Evolutionary conservation across 31 red algal species (phyloP).

Genomic region (Porphyra umbilicalis): DNA sequence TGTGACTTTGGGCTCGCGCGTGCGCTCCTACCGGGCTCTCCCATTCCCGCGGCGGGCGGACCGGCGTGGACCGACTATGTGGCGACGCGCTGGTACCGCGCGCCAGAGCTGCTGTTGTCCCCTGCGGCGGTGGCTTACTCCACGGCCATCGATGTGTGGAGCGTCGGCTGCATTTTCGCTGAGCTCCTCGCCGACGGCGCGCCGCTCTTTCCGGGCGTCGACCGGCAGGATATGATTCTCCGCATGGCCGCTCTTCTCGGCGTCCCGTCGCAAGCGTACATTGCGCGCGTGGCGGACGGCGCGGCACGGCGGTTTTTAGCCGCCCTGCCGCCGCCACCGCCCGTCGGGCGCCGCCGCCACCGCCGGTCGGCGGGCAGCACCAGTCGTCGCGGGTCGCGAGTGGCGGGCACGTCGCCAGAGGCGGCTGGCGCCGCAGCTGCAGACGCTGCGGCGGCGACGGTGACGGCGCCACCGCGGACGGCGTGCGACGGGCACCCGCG

Average conservation of each 20-base stretch:
- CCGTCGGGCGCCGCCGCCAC: neutral
- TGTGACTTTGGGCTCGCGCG: conserved; percentile 80
- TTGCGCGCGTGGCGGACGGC: neutral
- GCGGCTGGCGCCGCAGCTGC: neutral
- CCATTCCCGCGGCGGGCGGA: conserved; percentile 18
- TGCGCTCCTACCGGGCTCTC: conserved; percentile 10
- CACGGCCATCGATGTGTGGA: conserved; percentile 78
- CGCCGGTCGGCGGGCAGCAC: neutral
- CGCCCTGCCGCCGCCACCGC: neutral
- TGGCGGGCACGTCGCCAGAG: neutral
- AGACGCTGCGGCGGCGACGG: neutral
- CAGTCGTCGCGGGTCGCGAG: neutral
- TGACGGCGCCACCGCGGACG: neutral
- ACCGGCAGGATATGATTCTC: conserved; percentile 1
- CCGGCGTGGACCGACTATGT: conserved; percentile 28
- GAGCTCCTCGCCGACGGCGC: conserved; percentile 33
- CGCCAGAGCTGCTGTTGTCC: conserved; percentile 66
- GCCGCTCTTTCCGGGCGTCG: conserved; percentile 35
- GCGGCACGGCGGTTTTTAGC: conserved; percentile 3
- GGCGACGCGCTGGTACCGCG: conserved; percentile 69
- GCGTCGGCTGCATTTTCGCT: conserved; percentile 86
- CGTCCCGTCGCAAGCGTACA: neutral
- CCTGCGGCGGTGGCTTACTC: conserved; percentile 28
- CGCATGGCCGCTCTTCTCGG: conserved; percentile 1
- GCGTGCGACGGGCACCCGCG: neutral